These are phyloP conservation scores for Scenedesmus sp. DNA, from an alignment of 163 green algal genomes.

Conservation along the genomic window DNA sequence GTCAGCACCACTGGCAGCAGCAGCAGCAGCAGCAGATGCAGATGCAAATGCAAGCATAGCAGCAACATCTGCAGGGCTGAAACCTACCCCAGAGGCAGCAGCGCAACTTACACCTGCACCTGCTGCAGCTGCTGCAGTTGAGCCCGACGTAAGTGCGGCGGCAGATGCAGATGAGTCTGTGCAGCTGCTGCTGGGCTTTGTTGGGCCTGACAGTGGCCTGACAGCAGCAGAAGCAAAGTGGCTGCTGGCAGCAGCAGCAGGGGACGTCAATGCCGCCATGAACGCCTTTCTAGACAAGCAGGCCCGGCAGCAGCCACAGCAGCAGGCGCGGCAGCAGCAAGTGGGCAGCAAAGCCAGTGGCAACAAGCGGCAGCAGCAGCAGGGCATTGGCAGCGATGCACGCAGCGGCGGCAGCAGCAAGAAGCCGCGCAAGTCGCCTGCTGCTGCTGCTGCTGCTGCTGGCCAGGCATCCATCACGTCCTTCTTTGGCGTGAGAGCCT, in stretches of 20 bases:
- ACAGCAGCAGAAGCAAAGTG: constrained; percentile 39
- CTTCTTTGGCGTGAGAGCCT: constrained; percentile 37
- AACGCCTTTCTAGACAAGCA: constrained; percentile 65
- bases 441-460: neutral
- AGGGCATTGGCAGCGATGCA: neutral
- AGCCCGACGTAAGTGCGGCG: neutral
- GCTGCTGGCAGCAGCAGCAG: constrained; percentile 60
- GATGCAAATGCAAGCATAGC: neutral
- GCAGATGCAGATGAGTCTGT: neutral
- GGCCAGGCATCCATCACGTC: constrained; percentile 8
- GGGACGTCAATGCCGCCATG: constrained; percentile 61
- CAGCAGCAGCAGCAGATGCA: neutral
- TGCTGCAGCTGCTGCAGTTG: neutral
- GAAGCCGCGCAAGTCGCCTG: neutral
- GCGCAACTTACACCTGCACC: neutral
- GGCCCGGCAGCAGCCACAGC: constrained; percentile 18
- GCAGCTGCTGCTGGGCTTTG: constrained; percentile 44
- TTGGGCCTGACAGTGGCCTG: constrained; percentile 57
- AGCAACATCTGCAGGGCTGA: neutral
- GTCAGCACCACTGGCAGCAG: neutral
- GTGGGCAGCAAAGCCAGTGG: neutral
- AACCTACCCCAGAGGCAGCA: neutral
- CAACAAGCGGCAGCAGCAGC: constrained; percentile 25
- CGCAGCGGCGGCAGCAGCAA: constrained; percentile 16
- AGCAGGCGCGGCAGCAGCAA: constrained; percentile 15